Evolutionary conservation across 2,329 filamentous ascomycete species (phyloP).

Genomic region (Aureobasidium sp.): DNA sequence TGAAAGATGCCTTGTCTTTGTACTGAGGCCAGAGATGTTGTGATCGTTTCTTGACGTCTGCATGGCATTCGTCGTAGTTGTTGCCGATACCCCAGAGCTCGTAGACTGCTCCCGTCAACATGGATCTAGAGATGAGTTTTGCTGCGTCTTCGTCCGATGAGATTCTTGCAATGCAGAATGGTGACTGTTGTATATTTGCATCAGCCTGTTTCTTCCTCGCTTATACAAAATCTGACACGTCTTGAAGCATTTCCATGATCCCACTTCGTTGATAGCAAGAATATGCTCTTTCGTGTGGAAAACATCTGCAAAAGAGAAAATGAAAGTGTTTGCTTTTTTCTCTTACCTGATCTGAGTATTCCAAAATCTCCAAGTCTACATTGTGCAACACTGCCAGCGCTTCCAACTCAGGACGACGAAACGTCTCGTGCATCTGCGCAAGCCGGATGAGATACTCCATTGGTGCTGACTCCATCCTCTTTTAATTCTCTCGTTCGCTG

Average conservation of each 20-base stretch:
- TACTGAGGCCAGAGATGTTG: constrained; percentile 60
- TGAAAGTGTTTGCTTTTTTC: neutral
- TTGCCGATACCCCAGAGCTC: constrained; percentile 76
- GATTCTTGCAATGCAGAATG: constrained; percentile 72
- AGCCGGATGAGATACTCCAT: constrained; percentile 82
- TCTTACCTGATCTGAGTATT: constrained; percentile 64
- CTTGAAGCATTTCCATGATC: neutral
- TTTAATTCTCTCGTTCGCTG: neutral
- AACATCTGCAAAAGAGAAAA: neutral
- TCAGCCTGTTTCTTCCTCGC: neutral
- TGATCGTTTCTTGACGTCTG: constrained; percentile 51
- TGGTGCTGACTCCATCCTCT: constrained; percentile 19
- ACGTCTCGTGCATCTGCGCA: constrained; percentile 83
- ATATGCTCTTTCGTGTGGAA: neutral
- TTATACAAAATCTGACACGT: neutral
- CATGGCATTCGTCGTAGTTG: constrained; percentile 61
- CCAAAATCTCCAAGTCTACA: constrained; percentile 62
- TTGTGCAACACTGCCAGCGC: constrained; percentile 64
- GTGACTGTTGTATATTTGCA: constrained; percentile 53
- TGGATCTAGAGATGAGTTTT: constrained; percentile 63
- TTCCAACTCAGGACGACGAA: constrained; percentile 74
- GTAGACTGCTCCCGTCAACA: constrained; percentile 75
- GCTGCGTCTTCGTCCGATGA: constrained; percentile 57
- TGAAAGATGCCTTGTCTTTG: constrained; percentile 56
- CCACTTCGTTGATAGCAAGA: too few relatives aligned